Conservation (phyloP, 139 green algal species). For the Picochlorum sp. region DNA sequence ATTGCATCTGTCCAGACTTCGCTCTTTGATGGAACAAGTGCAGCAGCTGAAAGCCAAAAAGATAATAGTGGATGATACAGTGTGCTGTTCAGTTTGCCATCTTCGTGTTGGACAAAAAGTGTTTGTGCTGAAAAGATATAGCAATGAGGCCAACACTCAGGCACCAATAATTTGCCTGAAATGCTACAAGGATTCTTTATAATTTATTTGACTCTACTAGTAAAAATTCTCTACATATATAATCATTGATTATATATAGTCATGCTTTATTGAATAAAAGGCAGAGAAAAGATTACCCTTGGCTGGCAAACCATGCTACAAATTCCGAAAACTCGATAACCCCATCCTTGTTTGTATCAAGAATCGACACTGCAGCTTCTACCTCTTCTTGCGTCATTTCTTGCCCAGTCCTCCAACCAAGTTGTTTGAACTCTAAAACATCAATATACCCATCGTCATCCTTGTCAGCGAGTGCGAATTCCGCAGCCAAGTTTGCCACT, state of each 20-base stretch:
- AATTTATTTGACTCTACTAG: no score
- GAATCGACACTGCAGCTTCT: slow-evolving; percentile 11
- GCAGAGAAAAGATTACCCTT: neutral
- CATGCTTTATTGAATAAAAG: neutral
- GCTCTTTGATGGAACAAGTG: neutral
- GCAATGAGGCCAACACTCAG: neutral
- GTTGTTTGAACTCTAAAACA: slow-evolving; percentile 5
- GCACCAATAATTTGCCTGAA: no score
- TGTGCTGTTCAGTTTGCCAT: slow-evolving; percentile 34
- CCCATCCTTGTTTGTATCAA: slow-evolving; percentile 18
- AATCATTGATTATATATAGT: neutral
- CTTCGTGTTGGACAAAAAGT: slow-evolving; percentile 34
- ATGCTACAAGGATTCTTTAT: no score
- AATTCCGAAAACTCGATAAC: slow-evolving; percentile 19
- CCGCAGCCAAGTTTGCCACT: slow-evolving; percentile 9
- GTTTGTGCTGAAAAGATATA: slow-evolving; percentile 18
- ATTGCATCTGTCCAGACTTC: slow-evolving; percentile 6
- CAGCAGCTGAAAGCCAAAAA: neutral
- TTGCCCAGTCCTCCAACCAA: neutral
- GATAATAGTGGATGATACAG: slow-evolving; percentile 24
- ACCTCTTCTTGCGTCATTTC: slow-evolving; percentile 6
- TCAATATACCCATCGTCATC: slow-evolving; percentile 22
- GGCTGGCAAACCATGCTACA: slow-evolving; percentile 12
- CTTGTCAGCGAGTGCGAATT: slow-evolving; percentile 9
- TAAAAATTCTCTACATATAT: no score